phyloP scores from a whole-genome alignment of 192 early-diverging fungal species.

The Coemansia sp. region DNA sequence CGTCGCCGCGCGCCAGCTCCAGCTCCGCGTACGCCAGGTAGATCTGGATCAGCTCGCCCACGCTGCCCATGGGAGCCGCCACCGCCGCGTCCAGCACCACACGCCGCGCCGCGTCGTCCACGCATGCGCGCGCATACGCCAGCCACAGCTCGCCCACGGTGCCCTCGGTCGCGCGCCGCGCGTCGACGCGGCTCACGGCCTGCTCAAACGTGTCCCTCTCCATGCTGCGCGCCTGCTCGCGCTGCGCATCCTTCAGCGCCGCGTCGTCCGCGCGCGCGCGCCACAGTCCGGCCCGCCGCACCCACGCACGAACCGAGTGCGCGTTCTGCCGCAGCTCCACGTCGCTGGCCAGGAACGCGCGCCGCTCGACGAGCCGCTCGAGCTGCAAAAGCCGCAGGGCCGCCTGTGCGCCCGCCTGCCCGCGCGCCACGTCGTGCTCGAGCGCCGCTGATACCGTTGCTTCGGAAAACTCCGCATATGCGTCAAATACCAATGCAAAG shows the following conservation, averaged over 20 bases:
- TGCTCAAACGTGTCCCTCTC: slow-evolving; percentile 24
- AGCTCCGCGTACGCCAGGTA: slow-evolving; percentile 92
- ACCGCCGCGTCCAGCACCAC: slow-evolving; percentile 80
- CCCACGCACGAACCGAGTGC: slow-evolving; percentile 89
- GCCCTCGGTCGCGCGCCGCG: slow-evolving; percentile 70
- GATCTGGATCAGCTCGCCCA: slow-evolving; percentile 82
- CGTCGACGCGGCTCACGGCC: slow-evolving; percentile 71
- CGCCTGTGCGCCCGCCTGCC: slow-evolving; percentile 50
- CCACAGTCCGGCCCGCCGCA: slow-evolving; percentile 77
- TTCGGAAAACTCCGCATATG: slow-evolving; percentile 93
- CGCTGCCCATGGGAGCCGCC: slow-evolving; percentile 74
- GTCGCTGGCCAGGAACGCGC: slow-evolving; percentile 91
- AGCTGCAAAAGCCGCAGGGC: slow-evolving; percentile 85
- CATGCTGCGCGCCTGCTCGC: neutral
- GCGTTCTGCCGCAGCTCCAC: slow-evolving; percentile 89
- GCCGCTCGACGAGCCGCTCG: slow-evolving; percentile 88
- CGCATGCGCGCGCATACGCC: slow-evolving; percentile 76
- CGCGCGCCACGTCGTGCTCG: slow-evolving; percentile 62
- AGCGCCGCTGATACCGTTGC: slow-evolving; percentile 70
- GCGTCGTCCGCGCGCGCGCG: neutral
- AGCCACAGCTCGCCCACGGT: slow-evolving; percentile 80
- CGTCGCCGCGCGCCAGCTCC: slow-evolving; percentile 68
- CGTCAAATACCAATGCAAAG: slow-evolving; percentile 95
- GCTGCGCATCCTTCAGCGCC: neutral
- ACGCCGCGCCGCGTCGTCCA: slow-evolving; percentile 54